phyloP scores from a whole-genome alignment of 73 alveolate species.

The Diophrys appendiculata region DNA sequence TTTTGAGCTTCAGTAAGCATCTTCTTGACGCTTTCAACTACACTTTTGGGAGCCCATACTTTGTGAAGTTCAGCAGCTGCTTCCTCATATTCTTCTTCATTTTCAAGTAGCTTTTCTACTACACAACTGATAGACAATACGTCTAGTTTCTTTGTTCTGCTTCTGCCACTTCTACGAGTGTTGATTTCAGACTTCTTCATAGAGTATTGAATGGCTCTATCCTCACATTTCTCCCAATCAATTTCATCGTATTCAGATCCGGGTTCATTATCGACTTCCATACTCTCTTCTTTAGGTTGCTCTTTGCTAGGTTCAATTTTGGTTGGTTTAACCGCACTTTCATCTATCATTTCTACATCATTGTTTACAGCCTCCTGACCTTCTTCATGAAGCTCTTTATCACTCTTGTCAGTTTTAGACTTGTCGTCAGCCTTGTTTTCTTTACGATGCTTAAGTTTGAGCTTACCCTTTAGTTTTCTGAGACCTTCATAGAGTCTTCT shows the following conservation, averaged over 20 bases:
- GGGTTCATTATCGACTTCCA: conserved; percentile 39
- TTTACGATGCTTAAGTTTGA: conserved; percentile 43
- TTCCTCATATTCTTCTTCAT: conserved; percentile 46
- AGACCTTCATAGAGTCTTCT: conserved; percentile 56
- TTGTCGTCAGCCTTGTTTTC: no score
- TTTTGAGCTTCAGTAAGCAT: conserved; percentile 13
- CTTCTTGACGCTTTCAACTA: conserved; percentile 27
- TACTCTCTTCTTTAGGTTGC: no score
- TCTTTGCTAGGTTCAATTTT: conserved; percentile 10
- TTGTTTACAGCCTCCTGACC: no score
- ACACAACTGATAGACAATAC: conserved; percentile 9
- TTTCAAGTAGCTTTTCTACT: conserved; percentile 3
- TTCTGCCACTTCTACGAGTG: neutral
- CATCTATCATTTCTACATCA: no score
- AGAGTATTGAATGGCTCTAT: conserved; percentile 14
- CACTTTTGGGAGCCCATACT: conserved; percentile 49
- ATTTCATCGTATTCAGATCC: conserved; percentile 14
- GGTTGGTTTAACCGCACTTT: no score
- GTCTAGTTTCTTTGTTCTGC: conserved; percentile 3
- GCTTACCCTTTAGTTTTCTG: conserved; percentile 28
- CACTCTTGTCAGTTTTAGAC: no score
- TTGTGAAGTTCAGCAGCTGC: conserved; percentile 22
- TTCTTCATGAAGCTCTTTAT: no score
- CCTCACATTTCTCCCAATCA: conserved; percentile 13
- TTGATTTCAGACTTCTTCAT: conserved; percentile 20